phyloP scores from a whole-genome alignment of 768 basidiomycete species.

The Saitozyma sp. region DNA sequence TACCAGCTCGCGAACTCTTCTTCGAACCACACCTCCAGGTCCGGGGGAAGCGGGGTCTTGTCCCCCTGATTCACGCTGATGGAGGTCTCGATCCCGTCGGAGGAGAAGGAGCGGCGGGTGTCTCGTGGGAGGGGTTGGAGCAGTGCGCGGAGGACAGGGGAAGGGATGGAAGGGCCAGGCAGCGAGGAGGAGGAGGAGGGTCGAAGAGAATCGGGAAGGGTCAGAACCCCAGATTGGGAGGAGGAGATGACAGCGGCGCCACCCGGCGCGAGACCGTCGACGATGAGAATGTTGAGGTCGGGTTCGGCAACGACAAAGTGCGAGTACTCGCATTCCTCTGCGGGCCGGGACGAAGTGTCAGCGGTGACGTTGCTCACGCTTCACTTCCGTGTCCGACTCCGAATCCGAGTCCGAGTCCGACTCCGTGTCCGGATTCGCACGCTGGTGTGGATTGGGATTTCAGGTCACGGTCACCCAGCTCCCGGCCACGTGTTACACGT shows the following conservation, averaged over 20 bases:
- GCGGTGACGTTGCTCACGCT: too few species aligned
- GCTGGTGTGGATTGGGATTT: too few species aligned
- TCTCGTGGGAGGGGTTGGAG: not conserved
- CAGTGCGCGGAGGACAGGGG: not conserved
- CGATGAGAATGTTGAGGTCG: conserved; percentile 17
- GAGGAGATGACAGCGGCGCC: not conserved
- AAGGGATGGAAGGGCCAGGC: not conserved
- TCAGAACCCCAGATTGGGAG: not conserved
- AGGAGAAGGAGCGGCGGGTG: not conserved
- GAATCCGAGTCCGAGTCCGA: too few species aligned
- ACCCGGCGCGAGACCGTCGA: conserved; percentile 11
- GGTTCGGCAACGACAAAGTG: conserved; percentile 22
- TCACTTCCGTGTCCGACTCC: too few species aligned
- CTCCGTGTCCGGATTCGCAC: too few species aligned
- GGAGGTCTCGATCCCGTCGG: not conserved
- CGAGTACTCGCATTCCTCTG: conserved; percentile 29
- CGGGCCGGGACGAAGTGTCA: too few species aligned
- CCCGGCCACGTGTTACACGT: too few species aligned
- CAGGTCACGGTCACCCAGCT: too few species aligned
- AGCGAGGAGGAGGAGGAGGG: too few species aligned
- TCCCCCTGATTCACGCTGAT: not conserved
- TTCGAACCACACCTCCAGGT: not conserved
- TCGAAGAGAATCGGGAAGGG: not conserved
- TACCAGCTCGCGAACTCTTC: not conserved
- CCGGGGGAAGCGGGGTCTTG: not conserved